A percentile compares a stretch with the other conserved stretches of the same genome.
Evolutionary conservation across 306 rosid species (phyloP).

Genomic region (Dryas octopetala): DNA sequence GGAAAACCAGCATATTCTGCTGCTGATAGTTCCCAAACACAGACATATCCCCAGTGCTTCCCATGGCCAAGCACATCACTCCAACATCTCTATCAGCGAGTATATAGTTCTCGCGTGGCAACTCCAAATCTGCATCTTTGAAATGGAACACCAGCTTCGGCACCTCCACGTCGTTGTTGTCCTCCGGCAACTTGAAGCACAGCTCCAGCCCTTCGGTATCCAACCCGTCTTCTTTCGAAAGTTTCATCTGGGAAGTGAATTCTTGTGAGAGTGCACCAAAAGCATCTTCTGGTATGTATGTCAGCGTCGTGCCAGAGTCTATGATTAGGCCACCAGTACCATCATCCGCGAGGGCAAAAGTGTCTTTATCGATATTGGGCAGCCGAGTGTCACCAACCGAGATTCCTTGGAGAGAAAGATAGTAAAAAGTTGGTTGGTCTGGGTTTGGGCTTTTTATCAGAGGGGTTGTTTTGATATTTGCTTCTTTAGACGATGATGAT

Average conservation of each 20-base stretch:
- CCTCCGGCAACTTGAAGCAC: slow-evolving; percentile 60
- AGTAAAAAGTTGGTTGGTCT: slow-evolving; percentile 69
- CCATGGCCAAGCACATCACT: slow-evolving; percentile 80
- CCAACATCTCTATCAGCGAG: slow-evolving; percentile 48
- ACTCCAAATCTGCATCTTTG: slow-evolving; percentile 61
- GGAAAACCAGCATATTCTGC: slow-evolving; percentile 45
- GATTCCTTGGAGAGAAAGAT: slow-evolving; percentile 73
- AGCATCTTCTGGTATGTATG: slow-evolving; percentile 50
- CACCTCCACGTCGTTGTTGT: slow-evolving; percentile 31
- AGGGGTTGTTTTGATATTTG: slow-evolving; percentile 42
- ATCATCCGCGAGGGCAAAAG: slow-evolving; percentile 50
- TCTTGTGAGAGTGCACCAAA: slow-evolving; percentile 46
- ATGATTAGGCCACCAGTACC: slow-evolving; percentile 83
- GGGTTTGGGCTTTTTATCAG: slow-evolving; percentile 54
- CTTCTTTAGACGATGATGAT: not conserved
- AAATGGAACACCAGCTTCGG: slow-evolving; percentile 75
- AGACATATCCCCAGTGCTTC: slow-evolving; percentile 57
- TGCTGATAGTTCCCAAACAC: slow-evolving; percentile 59
- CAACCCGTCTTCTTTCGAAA: slow-evolving; percentile 35
- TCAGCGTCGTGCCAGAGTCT: slow-evolving; percentile 87
- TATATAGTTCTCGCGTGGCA: slow-evolving; percentile 64
- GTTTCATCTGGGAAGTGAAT: slow-evolving; percentile 51
- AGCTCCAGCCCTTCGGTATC: slow-evolving; percentile 60
- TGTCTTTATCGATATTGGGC: slow-evolving; percentile 35
- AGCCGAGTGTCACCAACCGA: slow-evolving; percentile 57